Evolutionary conservation across 2,329 filamentous ascomycete species (phyloP).

Genomic region (Cladosporium austrohemisphaericum): DNA sequence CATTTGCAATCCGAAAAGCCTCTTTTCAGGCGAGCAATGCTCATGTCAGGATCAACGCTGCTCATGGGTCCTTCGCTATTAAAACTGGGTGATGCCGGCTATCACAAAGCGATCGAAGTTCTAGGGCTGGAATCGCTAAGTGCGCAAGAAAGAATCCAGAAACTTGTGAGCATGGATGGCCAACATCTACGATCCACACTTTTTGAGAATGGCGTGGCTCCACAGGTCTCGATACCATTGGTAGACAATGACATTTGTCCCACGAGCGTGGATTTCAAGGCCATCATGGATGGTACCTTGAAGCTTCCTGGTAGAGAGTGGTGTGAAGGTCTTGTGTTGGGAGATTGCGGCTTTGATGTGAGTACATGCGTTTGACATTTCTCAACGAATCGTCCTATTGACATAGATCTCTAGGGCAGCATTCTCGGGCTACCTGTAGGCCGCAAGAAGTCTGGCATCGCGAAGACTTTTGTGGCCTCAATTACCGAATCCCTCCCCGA

Average conservation of each 20-base stretch:
- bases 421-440: conserved; percentile 22
- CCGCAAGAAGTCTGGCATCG: conserved; percentile 28
- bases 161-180: conserved; percentile 39
- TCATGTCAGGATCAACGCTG: conserved; percentile 42
- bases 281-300: conserved; percentile 26
- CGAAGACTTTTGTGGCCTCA: conserved; percentile 33
- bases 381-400: neutral
- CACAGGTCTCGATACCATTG: conserved; percentile 34
- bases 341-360: conserved; percentile 45
- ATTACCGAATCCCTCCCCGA: conserved; percentile 32
- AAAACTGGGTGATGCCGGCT: conserved; percentile 40
- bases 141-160: conserved; percentile 40
- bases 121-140: conserved; percentile 39
- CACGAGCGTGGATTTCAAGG: conserved; percentile 15
- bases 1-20: conserved; percentile 35
- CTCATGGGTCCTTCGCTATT: conserved; percentile 40
- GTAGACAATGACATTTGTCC: conserved; percentile 43
- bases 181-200: conserved; percentile 42
- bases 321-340: conserved; percentile 47
- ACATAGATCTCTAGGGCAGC: conserved; percentile 17
- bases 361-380: conserved; percentile 30
- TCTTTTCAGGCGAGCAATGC: conserved; percentile 42
- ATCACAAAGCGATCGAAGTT: conserved; percentile 38
- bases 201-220: conserved; percentile 30
- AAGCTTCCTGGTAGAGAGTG: conserved; percentile 42